phyloP scores from a whole-genome alignment of 306 rosid genomes.

The Betula pendula region DNA sequence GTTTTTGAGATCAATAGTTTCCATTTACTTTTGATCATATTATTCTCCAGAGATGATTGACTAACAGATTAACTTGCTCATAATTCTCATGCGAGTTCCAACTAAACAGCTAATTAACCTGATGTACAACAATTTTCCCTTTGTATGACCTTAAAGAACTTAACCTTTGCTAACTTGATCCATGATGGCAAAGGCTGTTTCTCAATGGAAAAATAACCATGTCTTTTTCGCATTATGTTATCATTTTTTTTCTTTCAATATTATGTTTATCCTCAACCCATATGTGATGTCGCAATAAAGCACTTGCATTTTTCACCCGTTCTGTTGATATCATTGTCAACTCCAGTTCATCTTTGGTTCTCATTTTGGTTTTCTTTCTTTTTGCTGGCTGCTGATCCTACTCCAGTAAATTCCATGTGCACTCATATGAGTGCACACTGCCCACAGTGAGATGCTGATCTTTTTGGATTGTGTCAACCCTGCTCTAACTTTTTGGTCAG shows the following conservation, averaged over 20 bases:
- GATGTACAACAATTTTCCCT: background rate
- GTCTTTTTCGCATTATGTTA: background rate
- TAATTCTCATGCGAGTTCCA: background rate
- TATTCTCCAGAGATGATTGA: background rate
- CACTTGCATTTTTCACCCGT: background rate
- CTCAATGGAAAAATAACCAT: background rate
- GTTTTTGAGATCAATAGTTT: background rate
- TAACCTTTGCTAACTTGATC: background rate
- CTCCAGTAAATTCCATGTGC: background rate
- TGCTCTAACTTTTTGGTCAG: background rate
- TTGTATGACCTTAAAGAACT: background rate
- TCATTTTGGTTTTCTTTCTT: background rate
- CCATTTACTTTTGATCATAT: background rate
- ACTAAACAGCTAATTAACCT: background rate
- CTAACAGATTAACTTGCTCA: background rate
- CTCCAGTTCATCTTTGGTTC: background rate
- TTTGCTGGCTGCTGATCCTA: background rate
- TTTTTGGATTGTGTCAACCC: background rate
- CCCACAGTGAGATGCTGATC: background rate
- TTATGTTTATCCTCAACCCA: background rate
- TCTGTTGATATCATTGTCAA: background rate
- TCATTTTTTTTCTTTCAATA: background rate
- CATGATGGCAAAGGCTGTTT: background rate
- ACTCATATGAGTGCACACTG: background rate
- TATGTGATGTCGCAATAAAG: background rate